These are phyloP conservation scores for Carex myosuroides DNA, from an alignment of 176 grass and related monocot species.

Conservation along the genomic window DNA sequence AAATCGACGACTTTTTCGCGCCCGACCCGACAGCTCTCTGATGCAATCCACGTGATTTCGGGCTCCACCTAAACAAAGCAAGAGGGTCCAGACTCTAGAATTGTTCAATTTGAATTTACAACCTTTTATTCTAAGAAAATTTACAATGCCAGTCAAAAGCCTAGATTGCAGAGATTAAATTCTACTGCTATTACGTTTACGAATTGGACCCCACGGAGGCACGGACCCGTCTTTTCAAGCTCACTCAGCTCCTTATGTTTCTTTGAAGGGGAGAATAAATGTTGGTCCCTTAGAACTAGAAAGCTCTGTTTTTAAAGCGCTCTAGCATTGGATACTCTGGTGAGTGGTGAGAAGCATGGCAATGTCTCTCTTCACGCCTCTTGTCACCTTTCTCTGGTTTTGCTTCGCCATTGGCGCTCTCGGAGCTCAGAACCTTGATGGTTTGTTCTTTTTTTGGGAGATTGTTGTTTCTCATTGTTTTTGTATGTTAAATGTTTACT, in stretches of 20 bases:
- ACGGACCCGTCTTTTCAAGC: neutral
- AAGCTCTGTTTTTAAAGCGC: neutral
- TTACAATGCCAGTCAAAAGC: neutral
- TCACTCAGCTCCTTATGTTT: neutral
- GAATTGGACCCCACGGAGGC: neutral
- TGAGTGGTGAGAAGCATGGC: neutral
- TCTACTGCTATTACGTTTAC: neutral
- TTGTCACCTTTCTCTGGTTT: slow-evolving; percentile 14
- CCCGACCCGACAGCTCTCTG: neutral
- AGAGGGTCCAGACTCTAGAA: neutral
- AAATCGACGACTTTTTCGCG: neutral
- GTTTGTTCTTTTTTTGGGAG: slow-evolving; percentile 4
- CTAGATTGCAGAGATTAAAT: neutral
- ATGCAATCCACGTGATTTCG: slow-evolving; percentile 9
- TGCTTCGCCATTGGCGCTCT: slow-evolving; percentile 9
- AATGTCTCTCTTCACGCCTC: neutral
- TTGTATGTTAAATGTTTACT: neutral
- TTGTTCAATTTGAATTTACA: neutral
- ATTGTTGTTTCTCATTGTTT: neutral
- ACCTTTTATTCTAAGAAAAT: neutral
- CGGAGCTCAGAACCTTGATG: slow-evolving; percentile 22
- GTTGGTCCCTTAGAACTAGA: neutral
- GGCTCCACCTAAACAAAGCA: neutral
- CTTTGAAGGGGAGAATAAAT: slow-evolving; percentile 16
- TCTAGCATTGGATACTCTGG: slow-evolving; percentile 15